phyloP scores from a whole-genome alignment of 148 eudicot genomes.

The Diospyros kaki region DNA sequence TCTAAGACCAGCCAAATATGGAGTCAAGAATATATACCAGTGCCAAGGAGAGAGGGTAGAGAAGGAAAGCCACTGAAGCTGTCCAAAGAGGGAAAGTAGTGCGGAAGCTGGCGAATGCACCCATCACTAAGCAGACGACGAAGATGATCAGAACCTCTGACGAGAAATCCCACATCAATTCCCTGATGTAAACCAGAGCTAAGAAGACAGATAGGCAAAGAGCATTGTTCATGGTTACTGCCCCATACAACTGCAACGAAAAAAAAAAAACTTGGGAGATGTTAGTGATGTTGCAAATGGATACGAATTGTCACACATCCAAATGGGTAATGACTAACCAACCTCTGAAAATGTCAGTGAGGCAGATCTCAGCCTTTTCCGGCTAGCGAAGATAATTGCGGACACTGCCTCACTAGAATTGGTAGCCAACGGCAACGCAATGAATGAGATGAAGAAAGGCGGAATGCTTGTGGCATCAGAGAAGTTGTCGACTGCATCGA shows the following conservation, averaged over 20 bases:
- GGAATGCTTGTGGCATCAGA: slow-evolving; percentile 86
- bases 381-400: slow-evolving; percentile 76
- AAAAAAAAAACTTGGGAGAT: not conserved
- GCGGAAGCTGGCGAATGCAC: slow-evolving; percentile 64
- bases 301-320: not conserved
- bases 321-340: slow-evolving; percentile 12
- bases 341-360: slow-evolving; percentile 95
- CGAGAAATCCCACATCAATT: slow-evolving; percentile 88
- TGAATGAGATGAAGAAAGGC: slow-evolving; percentile 87
- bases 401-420: slow-evolving; percentile 94
- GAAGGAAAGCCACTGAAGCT: slow-evolving; percentile 55
- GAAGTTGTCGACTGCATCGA: slow-evolving; percentile 79
- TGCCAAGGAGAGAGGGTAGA: slow-evolving; percentile 69
- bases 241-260: slow-evolving; percentile 65
- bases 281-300: not conserved
- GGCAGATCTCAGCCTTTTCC: slow-evolving; percentile 75
- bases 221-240: slow-evolving; percentile 77
- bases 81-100: slow-evolving; percentile 89
- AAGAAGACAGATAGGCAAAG: slow-evolving; percentile 90
- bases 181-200: slow-evolving; percentile 72
- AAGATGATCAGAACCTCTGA: slow-evolving; percentile 85
- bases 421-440: slow-evolving; percentile 78
- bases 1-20: slow-evolving; percentile 79
- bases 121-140: slow-evolving; percentile 76
- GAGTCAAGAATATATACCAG: slow-evolving; percentile 85